These are phyloP conservation scores for Tetrahymena malaccensis DNA, from an alignment of 73 alveolate genomes.

Conservation along the genomic window DNA sequence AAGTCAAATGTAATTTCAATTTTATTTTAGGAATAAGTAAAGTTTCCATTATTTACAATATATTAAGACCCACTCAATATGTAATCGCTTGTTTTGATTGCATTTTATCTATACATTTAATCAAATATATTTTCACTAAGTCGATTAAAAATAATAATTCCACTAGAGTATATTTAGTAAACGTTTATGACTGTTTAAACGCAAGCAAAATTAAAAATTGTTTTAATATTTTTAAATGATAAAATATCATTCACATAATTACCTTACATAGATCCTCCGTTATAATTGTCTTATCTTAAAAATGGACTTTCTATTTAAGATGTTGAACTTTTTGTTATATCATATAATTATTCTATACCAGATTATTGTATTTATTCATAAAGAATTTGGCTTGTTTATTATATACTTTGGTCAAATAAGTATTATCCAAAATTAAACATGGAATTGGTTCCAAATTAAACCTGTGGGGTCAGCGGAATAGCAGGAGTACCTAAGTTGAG, in stretches of 20 bases:
- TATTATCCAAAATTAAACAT: neutral
- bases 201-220: neutral
- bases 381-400: neutral
- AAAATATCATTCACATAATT: neutral
- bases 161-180: neutral
- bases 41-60: neutral
- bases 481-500: neutral
- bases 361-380: too few species aligned
- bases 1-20: neutral
- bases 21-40: too few species aligned
- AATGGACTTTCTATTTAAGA: neutral
- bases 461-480: neutral
- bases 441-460: neutral
- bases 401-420: neutral
- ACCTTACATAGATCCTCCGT: neutral
- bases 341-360: neutral
- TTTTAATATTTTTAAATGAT: neutral
- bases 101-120: neutral
- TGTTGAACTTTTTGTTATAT: neutral
- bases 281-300: neutral
- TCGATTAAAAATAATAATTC: neutral
- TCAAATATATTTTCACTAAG: neutral
- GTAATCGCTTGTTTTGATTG: neutral
- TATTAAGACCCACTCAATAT: neutral
- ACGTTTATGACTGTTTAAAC: neutral